Conservation (phyloP, 495 filamentous ascomycete species). For the Neurospora africana region DNA sequence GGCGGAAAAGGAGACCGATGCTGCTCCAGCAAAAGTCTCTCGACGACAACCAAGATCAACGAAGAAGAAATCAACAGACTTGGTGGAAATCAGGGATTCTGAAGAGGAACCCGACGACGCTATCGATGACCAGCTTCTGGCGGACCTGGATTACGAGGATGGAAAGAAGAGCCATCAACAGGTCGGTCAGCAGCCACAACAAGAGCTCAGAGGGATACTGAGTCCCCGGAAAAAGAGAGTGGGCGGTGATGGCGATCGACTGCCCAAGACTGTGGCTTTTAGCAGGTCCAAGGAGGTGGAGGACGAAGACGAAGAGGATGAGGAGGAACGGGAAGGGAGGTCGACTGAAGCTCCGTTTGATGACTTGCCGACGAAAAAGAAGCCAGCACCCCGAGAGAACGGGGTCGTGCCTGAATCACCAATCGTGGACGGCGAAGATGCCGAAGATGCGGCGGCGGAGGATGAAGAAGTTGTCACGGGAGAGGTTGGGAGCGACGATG, state of each 20-base stretch:
- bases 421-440: slow-evolving; percentile 10
- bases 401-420: background rate
- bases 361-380: slow-evolving; percentile 4
- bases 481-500: slow-evolving; percentile 23
- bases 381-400: slow-evolving; percentile 5
- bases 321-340: slow-evolving; percentile 18
- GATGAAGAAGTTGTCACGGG: background rate
- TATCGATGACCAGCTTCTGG: background rate
- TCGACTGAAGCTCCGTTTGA: background rate
- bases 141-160: background rate
- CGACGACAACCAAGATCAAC: background rate
- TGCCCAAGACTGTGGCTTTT: slow-evolving; percentile 33
- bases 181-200: background rate
- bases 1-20: background rate
- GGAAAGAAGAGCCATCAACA: background rate
- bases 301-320: slow-evolving; percentile 19
- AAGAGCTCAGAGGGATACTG: slow-evolving; percentile 29
- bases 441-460: slow-evolving; percentile 8
- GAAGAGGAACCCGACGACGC: background rate
- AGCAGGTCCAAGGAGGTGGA: slow-evolving; percentile 10
- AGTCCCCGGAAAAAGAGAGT: slow-evolving; percentile 24
- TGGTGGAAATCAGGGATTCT: background rate
- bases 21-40: slow-evolving; percentile 3
- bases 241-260: slow-evolving; percentile 3
- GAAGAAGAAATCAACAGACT: background rate